These are phyloP conservation scores for Periconia macrospinosa DNA, from an alignment of 2,329 filamentous ascomycete genomes.

Conservation along the genomic window DNA sequence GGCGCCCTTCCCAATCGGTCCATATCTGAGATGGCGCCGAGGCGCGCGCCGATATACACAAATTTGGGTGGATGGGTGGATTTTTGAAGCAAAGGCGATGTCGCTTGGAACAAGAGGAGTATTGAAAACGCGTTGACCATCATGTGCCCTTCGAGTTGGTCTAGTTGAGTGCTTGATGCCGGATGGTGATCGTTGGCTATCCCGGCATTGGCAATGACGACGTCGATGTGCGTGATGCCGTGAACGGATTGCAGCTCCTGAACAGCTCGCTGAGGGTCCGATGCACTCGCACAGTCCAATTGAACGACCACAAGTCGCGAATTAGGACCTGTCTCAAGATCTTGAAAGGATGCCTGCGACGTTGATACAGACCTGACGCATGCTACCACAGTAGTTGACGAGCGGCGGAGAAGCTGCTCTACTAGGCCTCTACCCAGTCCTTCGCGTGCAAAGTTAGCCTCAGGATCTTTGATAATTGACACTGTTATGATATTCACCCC, in stretches of 20 bases:
- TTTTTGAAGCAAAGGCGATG: constrained; percentile 5
- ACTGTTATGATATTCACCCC: no score
- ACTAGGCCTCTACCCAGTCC: constrained; percentile 6
- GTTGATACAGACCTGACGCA: constrained; percentile 5
- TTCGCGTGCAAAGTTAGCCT: constrained; percentile 6
- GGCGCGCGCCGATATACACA: constrained; percentile 5
- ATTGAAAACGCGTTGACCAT: constrained; percentile 4
- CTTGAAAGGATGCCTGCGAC: constrained; percentile 6
- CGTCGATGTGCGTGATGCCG: constrained; percentile 7
- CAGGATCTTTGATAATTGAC: neutral
- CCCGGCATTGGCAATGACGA: constrained; percentile 9
- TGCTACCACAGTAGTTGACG: constrained; percentile 6
- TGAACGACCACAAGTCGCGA: constrained; percentile 3
- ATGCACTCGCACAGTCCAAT: constrained; percentile 1
- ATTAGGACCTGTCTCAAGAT: neutral
- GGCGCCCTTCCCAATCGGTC: no score
- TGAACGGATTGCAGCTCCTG: constrained; percentile 6
- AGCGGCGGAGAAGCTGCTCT: constrained; percentile 5
- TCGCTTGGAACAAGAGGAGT: constrained; percentile 5
- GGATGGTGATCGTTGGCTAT: constrained; percentile 3
- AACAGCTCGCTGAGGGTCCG: constrained; percentile 3
- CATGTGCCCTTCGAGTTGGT: constrained; percentile 7
- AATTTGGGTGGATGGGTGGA: constrained; percentile 1
- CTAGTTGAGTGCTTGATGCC: constrained; percentile 3
- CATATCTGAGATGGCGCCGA: constrained; percentile 2